Conservation (phyloP, 371 early-diverging fungal genomes). For the Circinella umbellata region DNA sequence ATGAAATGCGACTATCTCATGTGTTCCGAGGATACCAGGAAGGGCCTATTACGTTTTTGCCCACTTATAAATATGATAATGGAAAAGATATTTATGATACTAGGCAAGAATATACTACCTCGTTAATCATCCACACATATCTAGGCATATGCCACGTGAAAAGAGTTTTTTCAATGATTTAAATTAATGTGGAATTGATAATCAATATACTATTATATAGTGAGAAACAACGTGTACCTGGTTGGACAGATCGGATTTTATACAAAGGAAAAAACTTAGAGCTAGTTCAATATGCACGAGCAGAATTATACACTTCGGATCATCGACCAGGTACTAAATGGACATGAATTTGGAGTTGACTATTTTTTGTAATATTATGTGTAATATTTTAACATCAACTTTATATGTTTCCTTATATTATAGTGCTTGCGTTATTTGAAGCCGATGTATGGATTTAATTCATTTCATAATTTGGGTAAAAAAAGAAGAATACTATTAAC, state of each 20-base stretch:
- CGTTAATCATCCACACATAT: no score
- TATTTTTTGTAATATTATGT: neutral
- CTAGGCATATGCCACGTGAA: neutral
- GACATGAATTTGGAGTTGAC: no score
- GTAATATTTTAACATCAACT: no score
- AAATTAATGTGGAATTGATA: no score
- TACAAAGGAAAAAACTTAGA: slow-evolving; percentile 62
- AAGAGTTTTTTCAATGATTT: no score
- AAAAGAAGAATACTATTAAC: neutral
- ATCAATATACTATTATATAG: slow-evolving; percentile 31
- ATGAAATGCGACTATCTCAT: slow-evolving; percentile 63
- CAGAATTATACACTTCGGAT: slow-evolving; percentile 75
- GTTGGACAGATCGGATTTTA: slow-evolving; percentile 91
- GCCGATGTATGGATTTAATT: slow-evolving; percentile 29
- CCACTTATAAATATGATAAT: slow-evolving; percentile 95
- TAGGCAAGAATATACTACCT: slow-evolving; percentile 47
- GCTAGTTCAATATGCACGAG: slow-evolving; percentile 59
- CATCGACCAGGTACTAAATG: slow-evolving; percentile 68
- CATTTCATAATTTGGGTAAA: neutral
- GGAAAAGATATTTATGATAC: slow-evolving; percentile 87
- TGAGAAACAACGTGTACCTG: slow-evolving; percentile 84
- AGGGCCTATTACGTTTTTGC: slow-evolving; percentile 81
- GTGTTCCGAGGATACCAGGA: slow-evolving; percentile 86
- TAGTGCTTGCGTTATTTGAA: slow-evolving; percentile 54
- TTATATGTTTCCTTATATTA: neutral